Conservation (phyloP, 257 asterid genomes). For the Solanum chmielewskii region DNA sequence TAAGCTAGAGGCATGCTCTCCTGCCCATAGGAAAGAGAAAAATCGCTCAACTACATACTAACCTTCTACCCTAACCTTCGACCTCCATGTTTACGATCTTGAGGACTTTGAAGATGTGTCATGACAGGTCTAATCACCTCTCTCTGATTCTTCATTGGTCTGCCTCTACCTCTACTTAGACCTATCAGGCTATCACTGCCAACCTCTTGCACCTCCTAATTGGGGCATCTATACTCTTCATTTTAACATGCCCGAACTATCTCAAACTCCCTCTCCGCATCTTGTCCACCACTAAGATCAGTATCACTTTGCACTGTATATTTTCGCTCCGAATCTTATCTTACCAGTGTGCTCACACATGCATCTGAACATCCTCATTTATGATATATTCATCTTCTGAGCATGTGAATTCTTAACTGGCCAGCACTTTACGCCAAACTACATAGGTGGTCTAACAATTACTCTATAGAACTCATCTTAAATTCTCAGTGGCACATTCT, state of each 20-base stretch:
- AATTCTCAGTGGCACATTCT: neutral
- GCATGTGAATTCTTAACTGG: neutral
- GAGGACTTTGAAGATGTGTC: neutral
- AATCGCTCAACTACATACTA: neutral
- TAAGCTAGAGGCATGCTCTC: neutral
- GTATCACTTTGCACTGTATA: neutral
- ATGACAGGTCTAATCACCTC: neutral
- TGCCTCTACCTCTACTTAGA: neutral
- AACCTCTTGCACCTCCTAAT: neutral
- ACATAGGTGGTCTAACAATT: neutral
- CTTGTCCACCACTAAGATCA: neutral
- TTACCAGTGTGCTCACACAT: neutral
- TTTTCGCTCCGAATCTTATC: neutral
- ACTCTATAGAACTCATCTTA: neutral
- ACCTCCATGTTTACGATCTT: neutral
- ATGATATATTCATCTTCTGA: neutral
- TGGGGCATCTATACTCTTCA: neutral
- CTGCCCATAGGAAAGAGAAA: neutral
- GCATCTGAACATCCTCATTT: neutral
- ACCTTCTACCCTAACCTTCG: neutral
- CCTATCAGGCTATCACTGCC: neutral
- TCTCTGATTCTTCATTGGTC: neutral
- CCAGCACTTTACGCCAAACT: neutral
- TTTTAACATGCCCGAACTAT: neutral
- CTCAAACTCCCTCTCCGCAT: neutral